Base-by-base conservation (phyloP, 2,329 filamentous ascomycete species). In the Coniochaeta hoffmannii region DNA sequence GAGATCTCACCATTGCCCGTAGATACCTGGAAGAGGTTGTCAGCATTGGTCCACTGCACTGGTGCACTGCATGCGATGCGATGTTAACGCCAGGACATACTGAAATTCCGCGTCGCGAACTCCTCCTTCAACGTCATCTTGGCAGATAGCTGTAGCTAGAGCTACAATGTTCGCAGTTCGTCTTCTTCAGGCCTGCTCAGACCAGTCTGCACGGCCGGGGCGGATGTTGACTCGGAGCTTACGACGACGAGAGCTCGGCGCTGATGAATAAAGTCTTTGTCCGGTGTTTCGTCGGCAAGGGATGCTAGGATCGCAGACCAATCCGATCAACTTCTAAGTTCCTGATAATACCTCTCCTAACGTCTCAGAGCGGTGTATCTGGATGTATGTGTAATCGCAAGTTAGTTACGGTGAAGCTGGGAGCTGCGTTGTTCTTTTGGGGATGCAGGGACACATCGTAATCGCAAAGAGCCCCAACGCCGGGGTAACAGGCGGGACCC, bases 51-150 rank as follows among this genome's bases (percentile, higher is more conserved):
- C 14, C 22, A 14, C 17, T 11, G 22, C n/a, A n/a, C n/a, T n/a
- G n/a, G n/a, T n/a, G n/a, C n/a, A n/a, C n/a, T n/a, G 17, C 5
- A 22, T 19, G 36, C 22, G 17, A 22, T 22, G 36, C 22, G 17
- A 15, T 19, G 41, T 28, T n/a, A 28, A 15, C 22, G 22, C 6
- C 3, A 28, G 22, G 26, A 75, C 85, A 66, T 77, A 88, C 85
- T 89, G 74, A 89, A 89, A 74, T 89, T 89, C 66, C 86, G 78
- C 58, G 85, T 86, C 69, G 80, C 80, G 68, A 89, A 87, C 72
- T 88, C 85, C 67, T 88, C 85, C 72, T 81, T 81, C 74, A 88
- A 78, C 69, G 83, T 81, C 85, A 88, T 88, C 60, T 74, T 85
- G 77, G 64, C 67, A 65, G 61, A 64, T 57, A 56, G 53, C 59